Conservation (phyloP, 129 eudicot genomes). For the Helichrysum umbraculigerum region DNA sequence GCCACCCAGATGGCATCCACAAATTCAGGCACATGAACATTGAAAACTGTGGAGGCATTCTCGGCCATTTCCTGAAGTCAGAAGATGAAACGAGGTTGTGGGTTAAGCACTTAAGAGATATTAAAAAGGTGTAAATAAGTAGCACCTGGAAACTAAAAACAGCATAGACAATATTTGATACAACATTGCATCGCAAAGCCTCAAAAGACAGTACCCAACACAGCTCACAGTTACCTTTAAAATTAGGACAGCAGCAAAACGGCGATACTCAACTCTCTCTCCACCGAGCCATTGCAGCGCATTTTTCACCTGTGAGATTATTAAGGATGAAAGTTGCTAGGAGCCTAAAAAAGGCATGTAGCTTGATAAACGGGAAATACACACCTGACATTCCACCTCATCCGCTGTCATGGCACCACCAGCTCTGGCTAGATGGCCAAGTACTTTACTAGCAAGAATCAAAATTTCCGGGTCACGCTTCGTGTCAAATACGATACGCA, state of each 20-base stretch:
- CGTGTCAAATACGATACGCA: constrained; percentile 79
- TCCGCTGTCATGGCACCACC: constrained; percentile 99
- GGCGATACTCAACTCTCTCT: constrained; percentile 89
- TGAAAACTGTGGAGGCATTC: constrained; percentile 94
- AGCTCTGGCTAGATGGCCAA: constrained; percentile 93
- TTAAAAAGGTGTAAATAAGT: neutral
- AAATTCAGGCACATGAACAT: constrained; percentile 85
- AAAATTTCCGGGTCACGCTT: constrained; percentile 87
- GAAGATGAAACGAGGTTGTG: constrained; percentile 10
- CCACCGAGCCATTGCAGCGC: constrained; percentile 94
- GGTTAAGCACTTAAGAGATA: constrained; percentile 12
- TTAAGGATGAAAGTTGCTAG: constrained; percentile 16
- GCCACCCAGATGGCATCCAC: constrained; percentile 99
- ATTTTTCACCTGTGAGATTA: constrained; percentile 57
- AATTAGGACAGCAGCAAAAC: constrained; percentile 91
- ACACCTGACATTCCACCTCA: constrained; percentile 95
- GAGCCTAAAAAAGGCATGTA: constrained; percentile 2
- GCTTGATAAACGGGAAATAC: neutral
- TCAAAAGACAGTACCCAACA: constrained; percentile 18
- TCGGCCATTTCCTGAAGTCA: constrained; percentile 93
- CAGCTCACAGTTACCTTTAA: constrained; percentile 57
- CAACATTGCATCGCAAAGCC: constrained; percentile 1
- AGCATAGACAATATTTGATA: neutral
- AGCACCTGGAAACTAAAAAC: constrained; percentile 17
- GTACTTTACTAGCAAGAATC: constrained; percentile 84